Base-by-base conservation (phyloP, 176 grass and related monocot species). In the Poa annua region DNA sequence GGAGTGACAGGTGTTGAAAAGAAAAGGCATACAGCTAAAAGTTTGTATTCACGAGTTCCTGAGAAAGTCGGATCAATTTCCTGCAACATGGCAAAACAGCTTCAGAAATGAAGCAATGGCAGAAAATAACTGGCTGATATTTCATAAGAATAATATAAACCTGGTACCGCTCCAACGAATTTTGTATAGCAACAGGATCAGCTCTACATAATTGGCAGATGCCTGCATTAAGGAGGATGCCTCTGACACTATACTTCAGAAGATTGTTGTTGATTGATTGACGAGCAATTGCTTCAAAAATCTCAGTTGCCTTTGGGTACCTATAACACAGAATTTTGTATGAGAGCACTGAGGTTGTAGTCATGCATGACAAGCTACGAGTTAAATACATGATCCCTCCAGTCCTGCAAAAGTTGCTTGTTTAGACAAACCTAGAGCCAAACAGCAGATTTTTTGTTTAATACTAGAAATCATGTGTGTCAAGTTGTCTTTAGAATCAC, bases 1-100 rank as follows among this genome's bases (percentile, higher is more conserved):
- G 45, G 22, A 86, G 13, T 75, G 14, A 24, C 20, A 24, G 35
- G 17, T 57, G 9, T 59, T 72, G 54, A 61, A 77, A 51, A 65
- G 25, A 67, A 63, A 80, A 80, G 25, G 16, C 4, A 82, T 88
- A 99, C 96, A 90, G 91, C 57, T 90, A 99, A 88, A 84, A 99
- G 96, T 55, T 91, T 93, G 68, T 92, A 99, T 94, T 99, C 96
- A 22, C 96, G 91, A 10, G 96, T 95, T 39, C 93, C 91, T 16
- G 96, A 99, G 89, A 99, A 99, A 35, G 93, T 96, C 8, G 96
- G 96, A 21, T 99, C 96, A 47, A 99, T 88, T 83, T 99, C 96
- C 96, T 99, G 81, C 32, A 85, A 80, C 74, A 84, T 35, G 77
- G 21, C 8, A 29, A 80, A 50, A 59, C 13, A 88, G 60, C 49